Conservation (phyloP, 371 early-diverging fungal genomes). For the Actinomucor elegans region DNA sequence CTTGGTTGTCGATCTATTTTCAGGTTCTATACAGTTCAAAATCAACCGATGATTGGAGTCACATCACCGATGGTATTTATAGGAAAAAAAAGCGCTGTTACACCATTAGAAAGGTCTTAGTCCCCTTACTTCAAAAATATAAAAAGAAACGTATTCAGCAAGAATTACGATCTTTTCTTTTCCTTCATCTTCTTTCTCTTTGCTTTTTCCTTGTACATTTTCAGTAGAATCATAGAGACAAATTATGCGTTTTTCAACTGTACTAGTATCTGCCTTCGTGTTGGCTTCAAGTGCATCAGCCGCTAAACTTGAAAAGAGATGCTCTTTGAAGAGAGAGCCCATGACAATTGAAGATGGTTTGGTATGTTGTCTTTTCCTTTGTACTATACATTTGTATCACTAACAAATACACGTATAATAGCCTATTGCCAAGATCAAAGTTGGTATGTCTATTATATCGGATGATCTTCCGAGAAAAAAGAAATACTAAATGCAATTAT, state of each 20-base stretch:
- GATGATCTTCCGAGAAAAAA: conserved; percentile 9
- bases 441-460: conserved; percentile 22
- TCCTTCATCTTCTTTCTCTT: neutral
- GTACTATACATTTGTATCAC: neutral
- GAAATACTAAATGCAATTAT: neutral
- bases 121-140: too few species aligned
- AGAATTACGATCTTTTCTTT: neutral
- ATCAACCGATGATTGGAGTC: too few species aligned
- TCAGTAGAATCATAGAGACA: too few species aligned
- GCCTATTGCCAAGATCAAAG: conserved; percentile 27
- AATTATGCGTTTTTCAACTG: conserved; percentile 20
- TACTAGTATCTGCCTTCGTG: conserved; percentile 15
- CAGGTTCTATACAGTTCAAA: too few species aligned
- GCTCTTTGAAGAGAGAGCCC: conserved; percentile 27
- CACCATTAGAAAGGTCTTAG: too few species aligned
- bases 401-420: neutral
- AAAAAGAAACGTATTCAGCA: too few species aligned
- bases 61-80: too few species aligned
- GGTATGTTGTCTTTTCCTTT: conserved; percentile 23
- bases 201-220: neutral
- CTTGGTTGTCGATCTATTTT: too few species aligned
- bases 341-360: conserved; percentile 40
- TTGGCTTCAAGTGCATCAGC: conserved; percentile 11
- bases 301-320: conserved; percentile 24
- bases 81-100: too few species aligned